A percentile compares a stretch with the other conserved stretches of the same genome.
phyloP scores from a whole-genome alignment of 2,329 filamentous ascomycete genomes.

The Aspergillus pseudoviridinutans region DNA sequence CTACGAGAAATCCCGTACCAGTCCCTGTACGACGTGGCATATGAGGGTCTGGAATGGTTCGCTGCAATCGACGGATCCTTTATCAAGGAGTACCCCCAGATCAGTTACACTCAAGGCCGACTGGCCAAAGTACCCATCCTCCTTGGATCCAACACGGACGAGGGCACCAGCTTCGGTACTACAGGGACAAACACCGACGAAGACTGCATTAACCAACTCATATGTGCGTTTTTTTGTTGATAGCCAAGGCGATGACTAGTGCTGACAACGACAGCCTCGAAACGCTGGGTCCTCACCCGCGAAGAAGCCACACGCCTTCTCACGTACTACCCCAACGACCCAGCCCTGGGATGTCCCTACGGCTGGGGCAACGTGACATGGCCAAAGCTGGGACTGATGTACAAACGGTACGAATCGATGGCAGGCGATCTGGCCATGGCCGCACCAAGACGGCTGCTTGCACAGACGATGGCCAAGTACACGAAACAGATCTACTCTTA shows the following conservation, averaged over 20 bases:
- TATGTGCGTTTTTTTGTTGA: conserved; percentile 10
- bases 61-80: conserved; percentile 55
- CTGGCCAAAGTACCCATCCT: conserved; percentile 63
- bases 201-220: conserved; percentile 44
- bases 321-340: conserved; percentile 50
- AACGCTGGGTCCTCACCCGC: conserved; percentile 26
- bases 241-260: conserved; percentile 5
- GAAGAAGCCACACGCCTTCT: conserved; percentile 38
- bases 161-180: conserved; percentile 57
- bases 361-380: conserved; percentile 31
- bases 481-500: conserved; percentile 22
- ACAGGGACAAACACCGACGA: conserved; percentile 50
- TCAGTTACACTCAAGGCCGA: conserved; percentile 53
- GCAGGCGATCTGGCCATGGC: conserved; percentile 28
- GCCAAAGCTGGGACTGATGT: conserved; percentile 23
- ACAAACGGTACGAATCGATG: conserved; percentile 30
- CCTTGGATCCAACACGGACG: conserved; percentile 61
- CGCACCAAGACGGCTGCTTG: conserved; percentile 26
- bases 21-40: conserved; percentile 20
- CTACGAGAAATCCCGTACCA: conserved; percentile 25
- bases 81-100: conserved; percentile 50
- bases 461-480: conserved; percentile 20
- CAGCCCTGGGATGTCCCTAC: conserved; percentile 46
- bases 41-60: conserved; percentile 28
- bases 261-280: conserved; percentile 14